These are phyloP conservation scores for Phytophthora multivora DNA, from an alignment of 352 stramenopile species.

Conservation along the genomic window DNA sequence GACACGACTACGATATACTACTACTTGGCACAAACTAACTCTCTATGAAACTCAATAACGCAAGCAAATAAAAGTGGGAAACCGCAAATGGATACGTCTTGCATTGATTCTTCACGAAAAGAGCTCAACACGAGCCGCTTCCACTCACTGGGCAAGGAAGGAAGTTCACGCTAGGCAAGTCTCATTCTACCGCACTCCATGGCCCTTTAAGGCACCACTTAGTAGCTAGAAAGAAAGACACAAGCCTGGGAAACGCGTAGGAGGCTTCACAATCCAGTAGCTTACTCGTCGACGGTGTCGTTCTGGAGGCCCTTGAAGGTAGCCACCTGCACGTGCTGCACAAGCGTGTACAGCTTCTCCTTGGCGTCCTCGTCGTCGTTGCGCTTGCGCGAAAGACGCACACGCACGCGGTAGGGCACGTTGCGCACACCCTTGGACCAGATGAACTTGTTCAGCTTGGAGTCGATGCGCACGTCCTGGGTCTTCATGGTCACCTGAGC, in stretches of 20 bases:
- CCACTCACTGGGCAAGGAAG: constrained; percentile 32
- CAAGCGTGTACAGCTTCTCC: constrained; percentile 99
- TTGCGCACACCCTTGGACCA: constrained; percentile 98
- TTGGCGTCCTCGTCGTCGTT: constrained; percentile 99
- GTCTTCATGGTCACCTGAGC: constrained; percentile 98
- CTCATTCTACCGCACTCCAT: not conserved
- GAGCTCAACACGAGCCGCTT: constrained; percentile 34
- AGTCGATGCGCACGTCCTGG: constrained; percentile 95
- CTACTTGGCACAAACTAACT: no score
- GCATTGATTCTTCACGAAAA: constrained; percentile 37
- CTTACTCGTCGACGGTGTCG: constrained; percentile 94
- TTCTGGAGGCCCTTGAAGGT: constrained; percentile 97
- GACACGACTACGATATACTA: no score
- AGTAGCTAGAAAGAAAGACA: not conserved
- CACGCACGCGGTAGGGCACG: constrained; percentile 96
- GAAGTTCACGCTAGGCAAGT: constrained; percentile 24
- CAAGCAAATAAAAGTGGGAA: constrained; percentile 19
- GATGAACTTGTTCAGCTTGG: constrained; percentile 98
- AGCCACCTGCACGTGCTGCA: constrained; percentile 96
- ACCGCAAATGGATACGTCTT: constrained; percentile 44
- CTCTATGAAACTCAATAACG: not conserved
- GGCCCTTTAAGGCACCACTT: constrained; percentile 23
- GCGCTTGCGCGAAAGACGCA: constrained; percentile 97
- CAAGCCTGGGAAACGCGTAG: constrained; percentile 18
- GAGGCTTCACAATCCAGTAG: constrained; percentile 21